Base-by-base conservation (phyloP, 768 basidiomycete genomes). In the Tricholoma sp. region DNA sequence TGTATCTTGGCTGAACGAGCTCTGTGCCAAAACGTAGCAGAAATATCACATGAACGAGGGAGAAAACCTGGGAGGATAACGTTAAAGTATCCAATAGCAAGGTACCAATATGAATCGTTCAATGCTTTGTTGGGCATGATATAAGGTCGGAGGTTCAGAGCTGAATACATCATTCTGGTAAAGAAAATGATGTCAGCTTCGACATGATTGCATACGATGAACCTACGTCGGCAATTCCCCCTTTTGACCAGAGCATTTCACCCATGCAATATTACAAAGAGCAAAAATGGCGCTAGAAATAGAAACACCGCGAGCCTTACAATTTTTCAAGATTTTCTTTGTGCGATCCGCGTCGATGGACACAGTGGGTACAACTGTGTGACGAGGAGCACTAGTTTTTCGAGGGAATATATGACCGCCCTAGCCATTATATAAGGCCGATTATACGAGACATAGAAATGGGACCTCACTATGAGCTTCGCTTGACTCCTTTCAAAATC, bases 21-120 rank as follows among this genome's bases (percentile, higher is more conserved):
- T 54, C 90, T 82, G 59, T 83, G 83, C 90, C 90, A 93, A 69
- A 93, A 88, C 0, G 76, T 79, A 27, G 74, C 57, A 2, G 72
- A 64, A 24, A 78, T 61, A 34, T 79, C 71, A 8, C 64, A 63
- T 22, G 73, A 72, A 12, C 63, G 55, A n/a, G 87, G 85, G 22
- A 89, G 64, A 72, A 92, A 89, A 18, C 79, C 75, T 0, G 91
- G 90, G 7, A 94, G 82, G 55, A 91, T 73, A 62, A 94, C 78
- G 70, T 91, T 92, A 77, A 88, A 89, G 72, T 88, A 90, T 4
- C 86, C 84, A 56, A 90, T 83, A n/a, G 86, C 83, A 32, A 91
- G 77, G 74, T 85, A 89, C 85, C 88, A 91, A 73, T 89, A 89
- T 10, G 89, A 91, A 59, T 80, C 78, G 61, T 79, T 74, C 18